Evolutionary conservation across 495 filamentous ascomycete genomes (phyloP), one percentile per base, ranked within the genome.

Genomic region (Aspergillus conjunctus): DNA sequence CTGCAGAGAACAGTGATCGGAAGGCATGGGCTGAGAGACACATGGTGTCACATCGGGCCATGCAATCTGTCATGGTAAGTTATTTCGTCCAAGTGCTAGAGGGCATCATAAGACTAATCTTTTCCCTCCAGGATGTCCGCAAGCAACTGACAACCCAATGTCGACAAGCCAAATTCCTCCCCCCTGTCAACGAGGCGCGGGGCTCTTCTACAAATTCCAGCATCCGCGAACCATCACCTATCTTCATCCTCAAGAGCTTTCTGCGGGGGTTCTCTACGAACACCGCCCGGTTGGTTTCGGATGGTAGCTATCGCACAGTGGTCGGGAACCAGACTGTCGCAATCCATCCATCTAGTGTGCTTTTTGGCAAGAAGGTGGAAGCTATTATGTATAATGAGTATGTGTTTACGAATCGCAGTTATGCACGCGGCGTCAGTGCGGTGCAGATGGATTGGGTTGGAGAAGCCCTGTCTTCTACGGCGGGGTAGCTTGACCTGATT

Each of bases 301-400:
- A 98, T 67, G 87, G 89, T 8, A 91, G 87, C 68, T 98, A 97
- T 61, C 84, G 87, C 41, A 98, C 93, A 0, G 77, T 92, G 0
- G 77, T 90, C 3, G 92, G 92, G 3, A 91, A 92, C 60, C 91
- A 97, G 56, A 85, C 83, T 0, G 91, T 99, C 9, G 85, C 90
- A 0, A 90, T 99, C 26, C 95, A 99, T 69, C 95, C 95, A 0
- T 87, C 86, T 0, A 96, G 91, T 68, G 88, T 90, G 3, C 69
- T 99, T 6, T 91, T 91, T 67, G 91, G 93, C 9, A 85, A 87
- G 74, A 96, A 93, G 73, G 83, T 88, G 57, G 93, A 97, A 79
- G 93, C 91, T 0, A 94, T 99, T 65, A 87, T 98, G 86, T 99
- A 93, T 67, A 84, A 93, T 63, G 93, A 99, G 71, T 92, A 94